These are phyloP conservation scores for Brettanomyces anomalus DNA, from an alignment of 805 yeast genomes.

Conservation along the genomic window DNA sequence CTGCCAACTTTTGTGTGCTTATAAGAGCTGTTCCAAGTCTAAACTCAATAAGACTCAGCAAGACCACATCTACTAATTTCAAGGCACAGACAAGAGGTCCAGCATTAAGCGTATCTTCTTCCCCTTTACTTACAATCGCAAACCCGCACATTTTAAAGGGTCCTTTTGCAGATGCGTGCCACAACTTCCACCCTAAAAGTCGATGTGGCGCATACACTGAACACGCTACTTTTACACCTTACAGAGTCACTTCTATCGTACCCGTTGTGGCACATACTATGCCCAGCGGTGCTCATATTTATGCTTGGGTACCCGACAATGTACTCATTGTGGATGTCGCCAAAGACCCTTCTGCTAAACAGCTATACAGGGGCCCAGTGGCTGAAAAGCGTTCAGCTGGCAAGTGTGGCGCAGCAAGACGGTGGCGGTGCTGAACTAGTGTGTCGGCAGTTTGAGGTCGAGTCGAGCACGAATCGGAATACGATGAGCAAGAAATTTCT, in stretches of 20 bases:
- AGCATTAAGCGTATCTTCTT: too few relatives aligned
- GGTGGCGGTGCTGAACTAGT: not conserved
- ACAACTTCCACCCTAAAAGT: too few relatives aligned
- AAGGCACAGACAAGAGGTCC: too few relatives aligned
- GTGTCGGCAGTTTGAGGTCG: not conserved
- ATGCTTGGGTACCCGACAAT: slow-evolving; percentile 41
- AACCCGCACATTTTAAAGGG: too few relatives aligned
- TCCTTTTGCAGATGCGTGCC: too few relatives aligned
- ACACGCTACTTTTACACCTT: too few relatives aligned
- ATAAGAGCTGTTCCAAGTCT: too few relatives aligned
- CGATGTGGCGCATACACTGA: too few relatives aligned
- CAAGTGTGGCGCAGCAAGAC: not conserved
- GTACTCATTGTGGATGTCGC: slow-evolving; percentile 25
- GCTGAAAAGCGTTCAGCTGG: slow-evolving; percentile 9
- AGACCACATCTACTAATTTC: too few relatives aligned
- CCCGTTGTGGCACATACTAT: slow-evolving; percentile 35
- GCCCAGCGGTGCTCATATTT: slow-evolving; percentile 40
- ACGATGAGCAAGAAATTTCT: not conserved
- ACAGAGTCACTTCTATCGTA: slow-evolving; percentile 6
- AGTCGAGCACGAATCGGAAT: slow-evolving; percentile 4
- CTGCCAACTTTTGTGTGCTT: too few relatives aligned
- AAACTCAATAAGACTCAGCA: too few relatives aligned
- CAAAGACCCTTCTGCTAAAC: slow-evolving; percentile 10
- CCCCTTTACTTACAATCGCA: too few relatives aligned
- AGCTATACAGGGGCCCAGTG: slow-evolving; percentile 7